These are phyloP conservation scores for Penicillium sp. DNA, from an alignment of 2,329 filamentous ascomycete genomes.

Conservation along the genomic window DNA sequence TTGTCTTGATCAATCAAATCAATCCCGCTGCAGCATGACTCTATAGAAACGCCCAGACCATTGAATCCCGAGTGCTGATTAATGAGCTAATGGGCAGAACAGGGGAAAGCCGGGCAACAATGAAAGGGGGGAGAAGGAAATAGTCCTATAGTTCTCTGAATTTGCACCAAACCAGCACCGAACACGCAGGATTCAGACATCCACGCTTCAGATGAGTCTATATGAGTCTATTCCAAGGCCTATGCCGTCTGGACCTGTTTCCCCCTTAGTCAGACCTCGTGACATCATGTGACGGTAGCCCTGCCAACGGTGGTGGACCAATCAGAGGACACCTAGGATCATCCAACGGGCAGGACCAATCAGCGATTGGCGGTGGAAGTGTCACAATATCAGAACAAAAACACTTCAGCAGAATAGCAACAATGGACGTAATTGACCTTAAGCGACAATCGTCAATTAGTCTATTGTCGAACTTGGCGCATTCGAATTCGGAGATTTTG, in stretches of 20 bases:
- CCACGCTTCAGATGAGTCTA: neutral
- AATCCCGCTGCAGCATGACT: slow-evolving; percentile 16
- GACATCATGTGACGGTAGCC: slow-evolving; percentile 22
- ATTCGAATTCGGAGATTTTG: too few species aligned
- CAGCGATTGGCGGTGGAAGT: slow-evolving; percentile 3
- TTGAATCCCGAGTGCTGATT: slow-evolving; percentile 6
- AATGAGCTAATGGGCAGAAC: neutral
- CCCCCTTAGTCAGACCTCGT: slow-evolving; percentile 17
- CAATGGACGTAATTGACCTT: neutral
- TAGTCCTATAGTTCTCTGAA: too few species aligned
- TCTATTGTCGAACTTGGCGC: neutral
- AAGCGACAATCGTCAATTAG: neutral
- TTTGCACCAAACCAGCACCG: too few species aligned
- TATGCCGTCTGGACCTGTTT: slow-evolving; percentile 3
- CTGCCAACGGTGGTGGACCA: slow-evolving; percentile 20
- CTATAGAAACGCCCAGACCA: slow-evolving; percentile 6
- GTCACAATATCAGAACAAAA: neutral
- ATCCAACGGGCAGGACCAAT: slow-evolving; percentile 18
- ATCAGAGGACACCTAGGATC: neutral
- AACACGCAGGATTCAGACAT: too few species aligned
- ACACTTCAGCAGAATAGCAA: too few species aligned
- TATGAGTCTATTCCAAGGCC: neutral
- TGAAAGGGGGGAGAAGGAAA: too few species aligned
- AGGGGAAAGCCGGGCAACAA: neutral
- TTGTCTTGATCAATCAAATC: slow-evolving; percentile 3